A percentile compares a stretch with the other conserved stretches of the same genome.
phyloP scores from a whole-genome alignment of 164 flowering plant species.

The Dillenia turbinata region DNA sequence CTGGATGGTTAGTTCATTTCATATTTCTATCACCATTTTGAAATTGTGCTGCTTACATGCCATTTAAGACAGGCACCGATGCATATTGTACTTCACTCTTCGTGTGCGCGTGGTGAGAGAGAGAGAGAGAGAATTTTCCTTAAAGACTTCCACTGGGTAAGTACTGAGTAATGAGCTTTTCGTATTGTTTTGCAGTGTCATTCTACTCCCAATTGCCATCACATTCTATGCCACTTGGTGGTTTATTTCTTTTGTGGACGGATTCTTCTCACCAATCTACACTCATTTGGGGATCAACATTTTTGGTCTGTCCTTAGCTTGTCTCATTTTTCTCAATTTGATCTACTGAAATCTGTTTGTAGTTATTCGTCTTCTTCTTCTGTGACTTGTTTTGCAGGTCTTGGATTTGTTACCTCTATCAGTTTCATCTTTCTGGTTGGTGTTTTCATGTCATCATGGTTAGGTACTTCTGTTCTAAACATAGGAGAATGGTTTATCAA shows the following conservation, averaged over 20 bases:
- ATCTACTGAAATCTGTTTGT: not conserved
- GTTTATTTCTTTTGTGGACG: constrained; percentile 77
- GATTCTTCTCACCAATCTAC: constrained; percentile 74
- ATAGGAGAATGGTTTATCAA: constrained; percentile 52
- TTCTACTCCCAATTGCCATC: constrained; percentile 69
- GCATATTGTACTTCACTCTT: no score
- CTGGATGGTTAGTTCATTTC: constrained; percentile 50
- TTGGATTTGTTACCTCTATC: constrained; percentile 47
- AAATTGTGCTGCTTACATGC: no score
- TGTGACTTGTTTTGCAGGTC: constrained; percentile 25
- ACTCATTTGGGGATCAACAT: constrained; percentile 51
- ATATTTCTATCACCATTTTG: not conserved
- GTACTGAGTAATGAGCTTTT: not conserved
- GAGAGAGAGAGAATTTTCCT: not conserved
- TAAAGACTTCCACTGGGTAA: not conserved
- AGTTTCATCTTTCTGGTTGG: constrained; percentile 52
- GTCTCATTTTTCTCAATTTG: not conserved
- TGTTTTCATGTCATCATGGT: constrained; percentile 56
- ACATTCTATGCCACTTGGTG: constrained; percentile 80
- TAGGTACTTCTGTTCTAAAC: constrained; percentile 44
- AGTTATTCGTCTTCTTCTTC: not conserved
- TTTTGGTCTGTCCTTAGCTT: constrained; percentile 46
- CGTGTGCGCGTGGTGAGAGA: no score
- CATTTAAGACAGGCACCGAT: no score
- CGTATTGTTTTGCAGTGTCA: constrained; percentile 53